These are phyloP conservation scores for Phanerodontia chrysosporium DNA, from an alignment of 768 basidiomycete species.

Conservation along the genomic window DNA sequence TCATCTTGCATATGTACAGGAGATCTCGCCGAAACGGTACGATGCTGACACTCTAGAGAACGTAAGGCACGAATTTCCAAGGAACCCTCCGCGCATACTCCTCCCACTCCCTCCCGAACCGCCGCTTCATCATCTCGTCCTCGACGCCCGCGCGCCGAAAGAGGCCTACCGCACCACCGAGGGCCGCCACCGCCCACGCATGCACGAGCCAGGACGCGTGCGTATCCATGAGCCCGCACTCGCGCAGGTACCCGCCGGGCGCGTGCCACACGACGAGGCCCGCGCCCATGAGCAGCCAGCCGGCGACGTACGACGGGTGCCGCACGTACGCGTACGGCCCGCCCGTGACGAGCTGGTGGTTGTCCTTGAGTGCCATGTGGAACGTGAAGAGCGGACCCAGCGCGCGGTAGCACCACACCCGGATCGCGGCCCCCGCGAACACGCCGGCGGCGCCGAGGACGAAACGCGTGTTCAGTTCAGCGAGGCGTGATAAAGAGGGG, in stretches of 20 bases:
- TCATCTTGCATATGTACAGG: neutral
- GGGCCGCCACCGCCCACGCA: neutral
- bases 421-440: neutral
- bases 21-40: neutral
- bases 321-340: conserved; percentile 18
- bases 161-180: neutral
- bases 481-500: neutral
- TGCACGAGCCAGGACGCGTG: neutral
- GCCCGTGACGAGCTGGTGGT: conserved; percentile 15
- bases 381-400: conserved; percentile 18
- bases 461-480: conserved; percentile 4
- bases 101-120: conserved; percentile 5
- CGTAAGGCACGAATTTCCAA: neutral
- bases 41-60: too few species aligned
- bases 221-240: neutral
- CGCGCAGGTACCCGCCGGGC: neutral
- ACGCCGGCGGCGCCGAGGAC: neutral
- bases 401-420: conserved; percentile 11
- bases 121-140: conserved; percentile 1
- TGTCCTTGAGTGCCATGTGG: conserved; percentile 7
- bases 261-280: neutral
- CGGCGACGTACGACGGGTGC: conserved; percentile 18
- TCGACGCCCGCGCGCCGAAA: neutral
- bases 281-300: conserved; percentile 4
- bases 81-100: neutral